These are phyloP conservation scores for Pulveroboletus frians DNA, from an alignment of 768 basidiomycete species.

Conservation along the genomic window DNA sequence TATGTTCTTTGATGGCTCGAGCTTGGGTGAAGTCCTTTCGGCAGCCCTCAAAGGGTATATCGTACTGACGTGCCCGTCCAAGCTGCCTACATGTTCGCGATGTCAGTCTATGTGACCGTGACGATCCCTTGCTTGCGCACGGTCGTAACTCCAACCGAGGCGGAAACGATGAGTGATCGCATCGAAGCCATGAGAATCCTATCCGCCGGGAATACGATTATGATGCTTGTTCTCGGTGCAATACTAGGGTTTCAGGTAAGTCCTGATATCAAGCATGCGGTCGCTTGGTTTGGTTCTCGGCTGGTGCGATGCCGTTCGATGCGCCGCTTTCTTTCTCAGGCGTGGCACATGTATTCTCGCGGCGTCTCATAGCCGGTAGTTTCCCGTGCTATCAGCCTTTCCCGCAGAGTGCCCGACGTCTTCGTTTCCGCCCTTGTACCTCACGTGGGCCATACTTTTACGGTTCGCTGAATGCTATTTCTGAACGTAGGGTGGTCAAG, in stretches of 20 bases:
- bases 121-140: conserved; percentile 74
- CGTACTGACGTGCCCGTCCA: conserved; percentile 16
- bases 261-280: conserved; percentile 6
- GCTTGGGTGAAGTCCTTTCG: conserved; percentile 55
- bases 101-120: conserved; percentile 80
- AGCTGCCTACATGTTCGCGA: conserved; percentile 72
- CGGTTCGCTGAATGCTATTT: conserved; percentile 7
- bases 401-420: conserved; percentile 1
- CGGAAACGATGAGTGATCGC: conserved; percentile 59
- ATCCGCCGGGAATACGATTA: conserved; percentile 83
- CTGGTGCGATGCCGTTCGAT: conserved; percentile 3
- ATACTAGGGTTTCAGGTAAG: conserved; percentile 71
- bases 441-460: conserved; percentile 5
- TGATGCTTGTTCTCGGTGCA: conserved; percentile 59
- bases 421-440: conserved; percentile 5
- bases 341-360: not conserved
- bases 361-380: conserved; percentile 14
- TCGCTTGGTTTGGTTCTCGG: not conserved
- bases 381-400: not conserved
- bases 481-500: conserved; percentile 69
- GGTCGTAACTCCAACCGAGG: conserved; percentile 54
- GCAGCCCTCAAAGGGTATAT: not conserved
- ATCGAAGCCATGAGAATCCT: conserved; percentile 77
- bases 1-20: conserved; percentile 90
- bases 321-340: conserved; percentile 7